Evolutionary conservation across 73 alveolate genomes (phyloP), one percentile per base, ranked within the genome.

Genomic region (Paramecium caudatum): DNA sequence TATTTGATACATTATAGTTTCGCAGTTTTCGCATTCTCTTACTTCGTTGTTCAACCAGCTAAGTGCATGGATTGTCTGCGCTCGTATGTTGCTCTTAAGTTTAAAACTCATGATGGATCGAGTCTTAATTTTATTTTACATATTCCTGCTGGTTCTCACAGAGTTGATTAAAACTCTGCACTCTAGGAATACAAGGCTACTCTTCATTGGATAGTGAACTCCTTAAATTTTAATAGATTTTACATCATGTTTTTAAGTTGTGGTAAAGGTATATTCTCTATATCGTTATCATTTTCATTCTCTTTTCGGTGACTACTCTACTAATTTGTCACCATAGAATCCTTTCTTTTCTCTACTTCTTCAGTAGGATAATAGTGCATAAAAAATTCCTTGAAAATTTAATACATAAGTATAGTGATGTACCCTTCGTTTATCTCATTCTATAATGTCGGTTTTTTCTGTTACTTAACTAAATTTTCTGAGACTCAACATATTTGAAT

Each of bases 241-340:
- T 55, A 55, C 80, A 55, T 55, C 23, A 55, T 23, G 30, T 55
- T 55, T 55, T 55, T 19, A 17, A 55, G 80, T 55, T 55, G 9
- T 0, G 80, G 80, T 12, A 23, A 5, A 19, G 46, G 46, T 25
- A 43, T 27, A 5, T 55, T 55, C n/a, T 55, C 80, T 5, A 19
- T 21, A 10, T 27, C 23, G 5, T 55, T 43, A 4, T 23, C 19
- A 4, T 3, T 4, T 13, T 55, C 17, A 55, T 55, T 23, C 21
- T 55, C 80, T 23, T n/a, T n/a, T n/a, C n/a, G n/a, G n/a, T n/a
- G n/a, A n/a, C n/a, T n/a, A n/a, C n/a, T n/a, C n/a, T n/a, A n/a
- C n/a, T n/a, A n/a, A n/a, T n/a, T n/a, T n/a, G n/a, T n/a, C n/a
- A n/a, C n/a, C n/a, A n/a, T n/a, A n/a, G n/a, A n/a, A n/a, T n/a